A percentile compares a stretch with the other conserved stretches of the same genome.
Conservation (phyloP, 257 asterid species). For the Cordia subcordata region DNA sequence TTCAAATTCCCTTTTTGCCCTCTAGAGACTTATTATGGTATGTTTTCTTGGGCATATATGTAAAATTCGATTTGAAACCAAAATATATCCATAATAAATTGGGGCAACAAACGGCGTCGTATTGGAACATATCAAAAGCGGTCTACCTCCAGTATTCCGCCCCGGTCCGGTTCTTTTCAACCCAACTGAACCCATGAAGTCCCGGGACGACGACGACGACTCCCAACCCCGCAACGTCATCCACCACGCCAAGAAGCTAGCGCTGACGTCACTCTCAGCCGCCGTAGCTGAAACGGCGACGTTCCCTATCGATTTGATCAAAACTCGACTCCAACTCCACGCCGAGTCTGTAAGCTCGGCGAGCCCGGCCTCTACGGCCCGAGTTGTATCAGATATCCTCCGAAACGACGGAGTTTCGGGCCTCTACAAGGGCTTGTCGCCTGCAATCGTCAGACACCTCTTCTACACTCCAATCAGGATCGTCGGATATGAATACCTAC, state of each 20-base stretch:
- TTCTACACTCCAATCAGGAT: constrained; percentile 80
- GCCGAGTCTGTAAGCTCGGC: constrained; percentile 43
- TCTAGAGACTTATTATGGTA: too few species aligned
- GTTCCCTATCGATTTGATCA: constrained; percentile 77
- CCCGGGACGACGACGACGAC: neutral
- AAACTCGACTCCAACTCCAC: constrained; percentile 80
- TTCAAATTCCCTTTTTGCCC: too few species aligned
- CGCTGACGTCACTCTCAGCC: constrained; percentile 70
- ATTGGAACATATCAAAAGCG: too few species aligned
- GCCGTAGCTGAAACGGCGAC: constrained; percentile 77
- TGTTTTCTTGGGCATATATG: too few species aligned
- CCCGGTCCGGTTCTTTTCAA: neutral
- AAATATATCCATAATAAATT: too few species aligned
- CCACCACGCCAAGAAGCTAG: constrained; percentile 30
- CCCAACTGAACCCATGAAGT: neutral
- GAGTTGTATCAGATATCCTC: constrained; percentile 38
- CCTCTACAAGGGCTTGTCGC: constrained; percentile 62
- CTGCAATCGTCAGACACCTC: constrained; percentile 65
- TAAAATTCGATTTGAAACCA: too few species aligned
- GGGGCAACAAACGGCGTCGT: too few species aligned
- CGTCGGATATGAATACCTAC: constrained; percentile 68
- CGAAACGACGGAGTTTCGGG: constrained; percentile 59
- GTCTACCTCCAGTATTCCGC: too few species aligned
- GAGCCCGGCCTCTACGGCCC: constrained; percentile 38
- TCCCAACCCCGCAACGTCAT: neutral